phyloP scores from a whole-genome alignment of 768 basidiomycete genomes.

The Lyophyllum atratum region DNA sequence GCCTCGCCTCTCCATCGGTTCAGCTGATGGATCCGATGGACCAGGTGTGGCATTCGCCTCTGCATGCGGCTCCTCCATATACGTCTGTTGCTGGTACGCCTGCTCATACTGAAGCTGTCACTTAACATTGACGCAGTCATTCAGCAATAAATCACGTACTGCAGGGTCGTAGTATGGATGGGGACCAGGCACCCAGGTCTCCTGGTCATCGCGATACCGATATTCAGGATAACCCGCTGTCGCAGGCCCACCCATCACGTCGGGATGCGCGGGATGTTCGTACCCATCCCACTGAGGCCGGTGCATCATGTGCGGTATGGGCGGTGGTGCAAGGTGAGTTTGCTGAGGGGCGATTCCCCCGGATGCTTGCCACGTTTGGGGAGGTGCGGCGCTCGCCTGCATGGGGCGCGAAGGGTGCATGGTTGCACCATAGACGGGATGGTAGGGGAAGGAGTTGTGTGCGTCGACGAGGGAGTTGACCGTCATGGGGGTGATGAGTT shows the following conservation, averaged over 20 bases:
- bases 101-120: slow-evolving; percentile 49
- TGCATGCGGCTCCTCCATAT: slow-evolving; percentile 54
- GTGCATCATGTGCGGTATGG: slow-evolving; percentile 46
- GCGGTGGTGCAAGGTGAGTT: slow-evolving; percentile 53
- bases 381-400: slow-evolving; percentile 49
- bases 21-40: slow-evolving; percentile 32
- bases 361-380: slow-evolving; percentile 67
- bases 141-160: slow-evolving; percentile 33
- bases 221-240: slow-evolving; percentile 51
- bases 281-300: slow-evolving; percentile 64
- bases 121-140: neutral
- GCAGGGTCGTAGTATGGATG: slow-evolving; percentile 60
- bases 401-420: slow-evolving; percentile 40
- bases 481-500: slow-evolving; percentile 25
- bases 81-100: slow-evolving; percentile 58
- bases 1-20: slow-evolving; percentile 54
- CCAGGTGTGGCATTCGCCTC: slow-evolving; percentile 36
- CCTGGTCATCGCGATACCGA: slow-evolving; percentile 64
- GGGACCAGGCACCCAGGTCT: slow-evolving; percentile 45
- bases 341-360: slow-evolving; percentile 66
- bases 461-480: slow-evolving; percentile 33
- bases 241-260: slow-evolving; percentile 48
- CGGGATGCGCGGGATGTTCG: slow-evolving; percentile 42
- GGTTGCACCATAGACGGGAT: slow-evolving; percentile 32
- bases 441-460: slow-evolving; percentile 38